Evolutionary conservation across 805 yeast genomes (phyloP).

Genomic region (Starmerella bombi): DNA sequence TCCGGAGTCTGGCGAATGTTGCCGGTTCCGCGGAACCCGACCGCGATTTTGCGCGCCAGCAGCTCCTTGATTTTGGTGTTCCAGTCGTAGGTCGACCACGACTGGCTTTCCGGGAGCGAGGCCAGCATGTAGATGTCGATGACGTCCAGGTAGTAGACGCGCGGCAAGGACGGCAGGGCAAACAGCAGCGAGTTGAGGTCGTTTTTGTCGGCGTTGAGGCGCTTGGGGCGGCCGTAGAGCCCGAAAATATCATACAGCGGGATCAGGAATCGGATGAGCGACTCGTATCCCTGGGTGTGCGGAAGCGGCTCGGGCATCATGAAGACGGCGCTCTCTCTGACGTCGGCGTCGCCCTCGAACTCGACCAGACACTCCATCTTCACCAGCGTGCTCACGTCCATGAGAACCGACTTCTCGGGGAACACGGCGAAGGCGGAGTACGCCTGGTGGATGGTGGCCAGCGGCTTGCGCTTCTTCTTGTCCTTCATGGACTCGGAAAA

Average conservation of each 20-base stretch:
- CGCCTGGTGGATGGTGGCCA: conserved; percentile 67
- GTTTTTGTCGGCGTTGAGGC: conserved; percentile 58
- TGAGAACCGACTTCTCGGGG: conserved; percentile 69
- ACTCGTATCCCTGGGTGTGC: conserved; percentile 71
- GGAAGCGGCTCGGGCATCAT: conserved; percentile 77
- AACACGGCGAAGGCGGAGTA: conserved; percentile 75
- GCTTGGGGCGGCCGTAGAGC: conserved; percentile 69
- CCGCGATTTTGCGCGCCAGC: conserved; percentile 38
- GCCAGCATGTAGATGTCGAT: conserved; percentile 41
- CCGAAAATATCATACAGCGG: conserved; percentile 66
- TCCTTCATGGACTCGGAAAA: conserved; percentile 64
- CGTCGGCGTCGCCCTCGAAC: conserved; percentile 30
- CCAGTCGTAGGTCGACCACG: conserved; percentile 56
- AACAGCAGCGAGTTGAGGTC: conserved; percentile 56
- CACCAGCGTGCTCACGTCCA: conserved; percentile 77
- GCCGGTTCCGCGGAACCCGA: conserved; percentile 37
- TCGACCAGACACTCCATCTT: conserved; percentile 71
- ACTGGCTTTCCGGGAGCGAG: conserved; percentile 27
- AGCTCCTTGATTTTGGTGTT: conserved; percentile 40
- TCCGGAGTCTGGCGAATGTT: conserved; percentile 29
- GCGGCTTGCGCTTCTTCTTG: conserved; percentile 41
- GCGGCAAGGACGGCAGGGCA: conserved; percentile 73
- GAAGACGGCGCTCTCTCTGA: conserved; percentile 46
- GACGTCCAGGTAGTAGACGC: conserved; percentile 54
- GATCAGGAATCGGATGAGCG: conserved; percentile 64